Percentiles rank a stretch among this genome's conserved stretches.
These are phyloP conservation scores for Claviceps sorghi DNA, from an alignment of 2,329 filamentous ascomycete species.

Conservation along the genomic window DNA sequence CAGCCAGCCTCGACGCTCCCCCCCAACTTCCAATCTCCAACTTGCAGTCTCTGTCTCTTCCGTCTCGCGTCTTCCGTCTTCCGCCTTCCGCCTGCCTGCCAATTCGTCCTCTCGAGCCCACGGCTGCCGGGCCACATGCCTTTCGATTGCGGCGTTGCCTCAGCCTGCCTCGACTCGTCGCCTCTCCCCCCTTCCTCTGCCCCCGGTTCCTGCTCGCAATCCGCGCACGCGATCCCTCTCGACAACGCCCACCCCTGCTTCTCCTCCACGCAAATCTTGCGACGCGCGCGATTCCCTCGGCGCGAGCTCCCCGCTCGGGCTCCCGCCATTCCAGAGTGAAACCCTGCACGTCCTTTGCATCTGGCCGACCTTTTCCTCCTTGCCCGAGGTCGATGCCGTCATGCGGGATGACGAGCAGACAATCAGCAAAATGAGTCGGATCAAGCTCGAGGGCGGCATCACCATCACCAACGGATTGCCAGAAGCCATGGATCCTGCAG, in stretches of 20 bases:
- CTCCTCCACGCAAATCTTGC: background rate
- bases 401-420: slow-evolving; percentile 30
- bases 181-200: background rate
- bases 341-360: background rate
- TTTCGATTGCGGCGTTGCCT: slow-evolving; percentile 1
- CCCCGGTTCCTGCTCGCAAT: slow-evolving; percentile 1
- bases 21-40: background rate
- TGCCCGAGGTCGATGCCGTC: slow-evolving; percentile 6
- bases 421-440: slow-evolving; percentile 26
- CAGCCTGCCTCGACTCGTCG: background rate
- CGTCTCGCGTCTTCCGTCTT: no score
- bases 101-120: slow-evolving; percentile 1
- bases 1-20: background rate
- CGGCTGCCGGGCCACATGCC: slow-evolving; percentile 11
- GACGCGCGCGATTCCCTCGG: background rate
- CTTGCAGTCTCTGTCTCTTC: background rate
- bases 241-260: background rate
- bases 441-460: slow-evolving; percentile 28
- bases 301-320: background rate
- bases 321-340: background rate
- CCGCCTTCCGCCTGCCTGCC: background rate
- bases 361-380: background rate
- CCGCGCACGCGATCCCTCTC: slow-evolving; percentile 2
- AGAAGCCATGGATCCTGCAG: slow-evolving; percentile 27
- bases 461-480: slow-evolving; percentile 18